Percentiles rank a stretch among this genome's conserved stretches.
These are phyloP conservation scores for Debaryomycetaceae sp. DNA, from an alignment of 1,139 yeast species.

Conservation along the genomic window DNA sequence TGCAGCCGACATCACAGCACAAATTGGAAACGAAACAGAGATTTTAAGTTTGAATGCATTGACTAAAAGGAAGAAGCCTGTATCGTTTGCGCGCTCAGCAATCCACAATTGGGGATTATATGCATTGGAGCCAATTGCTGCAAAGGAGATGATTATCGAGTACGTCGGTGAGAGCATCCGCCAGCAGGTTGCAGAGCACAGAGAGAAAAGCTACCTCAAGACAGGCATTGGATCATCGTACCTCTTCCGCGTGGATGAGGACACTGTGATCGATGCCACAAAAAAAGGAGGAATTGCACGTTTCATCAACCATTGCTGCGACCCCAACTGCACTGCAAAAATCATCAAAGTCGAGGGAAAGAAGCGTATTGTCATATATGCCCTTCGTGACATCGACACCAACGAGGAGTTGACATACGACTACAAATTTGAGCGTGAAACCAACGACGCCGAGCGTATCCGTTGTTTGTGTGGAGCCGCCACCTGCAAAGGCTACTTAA, in stretches of 20 bases:
- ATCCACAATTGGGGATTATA: constrained; percentile 98
- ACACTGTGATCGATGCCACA: constrained; percentile 95
- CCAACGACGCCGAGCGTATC: constrained; percentile 84
- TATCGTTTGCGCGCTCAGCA: constrained; percentile 92
- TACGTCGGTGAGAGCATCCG: constrained; percentile 96
- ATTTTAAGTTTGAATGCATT: constrained; percentile 71
- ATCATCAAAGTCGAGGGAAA: constrained; percentile 93
- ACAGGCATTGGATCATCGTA: constrained; percentile 96
- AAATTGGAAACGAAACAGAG: constrained; percentile 80
- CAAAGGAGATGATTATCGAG: constrained; percentile 95
- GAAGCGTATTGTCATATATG: constrained; percentile 92
- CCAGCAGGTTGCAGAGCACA: constrained; percentile 90
- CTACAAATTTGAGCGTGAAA: constrained; percentile 90
- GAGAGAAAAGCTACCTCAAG: constrained; percentile 81
- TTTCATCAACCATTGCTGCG: constrained; percentile 94
- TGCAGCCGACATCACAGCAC: constrained; percentile 87
- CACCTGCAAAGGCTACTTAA: constrained; percentile 88
- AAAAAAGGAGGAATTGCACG: constrained; percentile 96
- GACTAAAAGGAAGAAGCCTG: constrained; percentile 88
- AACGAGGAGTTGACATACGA: constrained; percentile 94
- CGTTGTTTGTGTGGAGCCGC: constrained; percentile 94
- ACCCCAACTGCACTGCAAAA: constrained; percentile 96
- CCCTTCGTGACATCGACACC: constrained; percentile 81
- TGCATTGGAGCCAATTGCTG: constrained; percentile 91
- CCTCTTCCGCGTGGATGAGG: constrained; percentile 87